A percentile compares a stretch with the other conserved stretches of the same genome.
Evolutionary conservation across 75 land plant species (phyloP).

Genomic region (Cupressus sempervirens): DNA sequence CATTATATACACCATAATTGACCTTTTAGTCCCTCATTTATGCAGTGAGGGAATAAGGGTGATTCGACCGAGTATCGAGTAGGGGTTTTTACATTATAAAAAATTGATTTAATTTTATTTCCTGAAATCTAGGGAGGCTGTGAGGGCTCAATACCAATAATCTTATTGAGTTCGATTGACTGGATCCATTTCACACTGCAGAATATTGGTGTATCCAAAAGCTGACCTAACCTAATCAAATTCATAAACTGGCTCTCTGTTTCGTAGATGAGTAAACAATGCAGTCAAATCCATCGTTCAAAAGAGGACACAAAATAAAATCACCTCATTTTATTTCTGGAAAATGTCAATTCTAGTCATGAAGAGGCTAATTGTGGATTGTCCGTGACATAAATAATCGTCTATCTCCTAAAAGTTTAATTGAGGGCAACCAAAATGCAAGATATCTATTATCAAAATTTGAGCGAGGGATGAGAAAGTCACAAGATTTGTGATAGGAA

Average conservation of each 20-base stretch:
- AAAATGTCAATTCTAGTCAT: not conserved
- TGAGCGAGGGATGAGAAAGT: not conserved
- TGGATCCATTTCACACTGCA: not conserved
- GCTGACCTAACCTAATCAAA: not conserved
- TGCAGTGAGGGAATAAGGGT: no score
- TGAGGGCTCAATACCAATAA: not conserved
- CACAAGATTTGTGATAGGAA: not conserved
- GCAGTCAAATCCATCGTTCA: not conserved
- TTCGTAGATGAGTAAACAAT: not conserved
- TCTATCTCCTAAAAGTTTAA: not conserved
- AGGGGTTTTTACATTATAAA: no score
- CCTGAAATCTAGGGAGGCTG: not conserved
- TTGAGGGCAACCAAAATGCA: not conserved
- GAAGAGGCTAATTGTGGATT: not conserved
- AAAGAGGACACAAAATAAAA: not conserved
- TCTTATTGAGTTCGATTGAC: no score
- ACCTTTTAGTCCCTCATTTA: no score
- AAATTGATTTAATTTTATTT: no score
- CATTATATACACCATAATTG: no score
- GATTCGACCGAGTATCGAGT: no score
- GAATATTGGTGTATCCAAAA: no score
- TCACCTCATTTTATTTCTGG: not conserved
- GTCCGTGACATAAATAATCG: not conserved
- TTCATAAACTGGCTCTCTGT: not conserved
- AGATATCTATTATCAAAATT: not conserved